phyloP scores from a whole-genome alignment of 352 stramenopile genomes.

The Phytopythium cucurbitacearum region DNA sequence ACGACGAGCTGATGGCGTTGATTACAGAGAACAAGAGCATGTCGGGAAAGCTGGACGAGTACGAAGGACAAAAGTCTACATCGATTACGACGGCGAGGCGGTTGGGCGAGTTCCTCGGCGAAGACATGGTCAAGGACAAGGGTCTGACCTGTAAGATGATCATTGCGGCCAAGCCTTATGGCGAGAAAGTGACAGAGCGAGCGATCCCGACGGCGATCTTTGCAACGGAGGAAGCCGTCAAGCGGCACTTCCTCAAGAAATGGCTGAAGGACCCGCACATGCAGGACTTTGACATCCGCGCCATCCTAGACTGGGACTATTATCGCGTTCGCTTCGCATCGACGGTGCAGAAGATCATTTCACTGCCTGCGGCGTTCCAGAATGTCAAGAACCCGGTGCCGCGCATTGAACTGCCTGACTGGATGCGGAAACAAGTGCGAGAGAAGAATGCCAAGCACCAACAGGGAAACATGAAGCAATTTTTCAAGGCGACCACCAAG shows the following conservation, averaged over 20 bases:
- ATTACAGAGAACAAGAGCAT: conserved; percentile 99
- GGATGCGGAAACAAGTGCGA: conserved; percentile 93
- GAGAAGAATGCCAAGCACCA: conserved; percentile 82
- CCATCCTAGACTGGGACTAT: conserved; percentile 99
- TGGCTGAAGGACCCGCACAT: conserved; percentile 94
- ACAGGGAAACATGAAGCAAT: conserved; percentile 85
- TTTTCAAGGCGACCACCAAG: conserved; percentile 65
- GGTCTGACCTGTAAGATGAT: conserved; percentile 98
- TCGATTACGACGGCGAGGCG: conserved; percentile 96
- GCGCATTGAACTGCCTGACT: conserved; percentile 94
- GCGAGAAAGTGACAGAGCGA: conserved; percentile 96
- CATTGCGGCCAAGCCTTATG: conserved; percentile 89
- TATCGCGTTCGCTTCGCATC: conserved; percentile 87
- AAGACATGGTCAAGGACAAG: conserved; percentile 98
- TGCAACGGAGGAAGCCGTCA: conserved; percentile 92
- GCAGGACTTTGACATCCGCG: conserved; percentile 91
- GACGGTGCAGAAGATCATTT: conserved; percentile 99
- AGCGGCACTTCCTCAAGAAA: conserved; percentile 96
- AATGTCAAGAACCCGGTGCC: conserved; percentile 96
- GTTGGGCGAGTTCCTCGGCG: conserved; percentile 97
- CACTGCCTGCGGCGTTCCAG: conserved; percentile 97
- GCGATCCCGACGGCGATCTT: conserved; percentile 99
- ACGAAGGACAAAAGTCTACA: conserved; percentile 96
- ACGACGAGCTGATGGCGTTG: conserved; percentile 96
- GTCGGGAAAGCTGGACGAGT: conserved; percentile 96